phyloP scores from a whole-genome alignment of 176 grass and related monocot genomes.

The Guadua angustifolia region DNA sequence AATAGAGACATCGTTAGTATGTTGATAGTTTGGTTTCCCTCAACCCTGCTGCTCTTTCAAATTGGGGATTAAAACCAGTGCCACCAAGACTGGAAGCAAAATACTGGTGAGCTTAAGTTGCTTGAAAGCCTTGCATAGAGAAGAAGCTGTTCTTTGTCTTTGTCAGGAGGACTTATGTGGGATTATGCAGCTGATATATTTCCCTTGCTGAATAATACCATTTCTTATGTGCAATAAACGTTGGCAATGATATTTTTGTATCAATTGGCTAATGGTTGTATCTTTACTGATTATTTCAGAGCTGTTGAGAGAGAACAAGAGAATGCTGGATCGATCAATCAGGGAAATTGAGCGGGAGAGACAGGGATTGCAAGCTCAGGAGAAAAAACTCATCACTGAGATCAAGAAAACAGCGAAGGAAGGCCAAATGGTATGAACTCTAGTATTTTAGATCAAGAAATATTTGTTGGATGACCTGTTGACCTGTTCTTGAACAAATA shows the following conservation, averaged over 20 bases:
- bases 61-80: not conserved
- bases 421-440: slow-evolving; percentile 73
- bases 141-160: not conserved
- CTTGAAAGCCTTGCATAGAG: not conserved
- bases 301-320: slow-evolving; percentile 74
- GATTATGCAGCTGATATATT: not conserved
- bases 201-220: not conserved
- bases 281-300: slow-evolving; percentile 41
- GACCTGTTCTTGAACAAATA: not conserved
- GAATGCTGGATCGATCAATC: slow-evolving; percentile 76
- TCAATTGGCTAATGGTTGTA: not conserved
- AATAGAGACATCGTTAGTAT: not conserved
- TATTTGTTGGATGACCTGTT: not conserved
- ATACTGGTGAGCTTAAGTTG: not conserved
- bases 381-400: slow-evolving; percentile 79
- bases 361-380: slow-evolving; percentile 71
- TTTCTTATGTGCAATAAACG: not conserved
- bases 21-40: not conserved
- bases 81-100: slow-evolving; percentile 1
- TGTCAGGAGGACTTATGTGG: not conserved
- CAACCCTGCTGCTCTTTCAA: not conserved
- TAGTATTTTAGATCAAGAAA: not conserved
- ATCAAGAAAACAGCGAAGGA: slow-evolving; percentile 85
- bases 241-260: not conserved
- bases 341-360: slow-evolving; percentile 76